phyloP scores from a whole-genome alignment of 495 filamentous ascomycete genomes.

The Evansstolkia leycettana region DNA sequence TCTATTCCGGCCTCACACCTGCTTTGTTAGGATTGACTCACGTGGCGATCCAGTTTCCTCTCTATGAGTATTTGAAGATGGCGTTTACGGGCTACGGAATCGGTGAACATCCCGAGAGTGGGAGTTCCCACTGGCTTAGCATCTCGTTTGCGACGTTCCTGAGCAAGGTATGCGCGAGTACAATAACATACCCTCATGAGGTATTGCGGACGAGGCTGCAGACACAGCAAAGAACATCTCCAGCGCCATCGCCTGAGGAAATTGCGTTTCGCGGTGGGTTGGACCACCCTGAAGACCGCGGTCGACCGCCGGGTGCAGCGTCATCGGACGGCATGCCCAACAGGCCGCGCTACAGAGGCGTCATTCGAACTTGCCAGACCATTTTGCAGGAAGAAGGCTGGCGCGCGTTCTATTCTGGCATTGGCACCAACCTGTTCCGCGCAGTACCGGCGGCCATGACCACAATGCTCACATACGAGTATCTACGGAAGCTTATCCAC shows the following conservation, averaged over 20 bases:
- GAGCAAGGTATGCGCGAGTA: slow-evolving; percentile 89
- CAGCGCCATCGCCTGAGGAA: slow-evolving; percentile 33
- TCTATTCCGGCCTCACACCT: slow-evolving; percentile 91
- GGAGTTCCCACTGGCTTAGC: slow-evolving; percentile 54
- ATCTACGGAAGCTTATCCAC: slow-evolving; percentile 49
- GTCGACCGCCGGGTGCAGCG: slow-evolving; percentile 31
- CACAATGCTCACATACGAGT: slow-evolving; percentile 95
- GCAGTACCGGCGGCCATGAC: slow-evolving; percentile 92
- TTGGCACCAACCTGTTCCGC: slow-evolving; percentile 95
- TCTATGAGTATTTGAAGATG: slow-evolving; percentile 88
- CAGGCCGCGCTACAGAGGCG: slow-evolving; percentile 63
- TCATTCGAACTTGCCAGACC: slow-evolving; percentile 68
- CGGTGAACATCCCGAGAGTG: slow-evolving; percentile 51
- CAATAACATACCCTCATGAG: slow-evolving; percentile 94
- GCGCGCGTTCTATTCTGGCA: slow-evolving; percentile 92
- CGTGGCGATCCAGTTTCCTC: slow-evolving; percentile 94
- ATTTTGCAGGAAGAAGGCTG: slow-evolving; percentile 90
- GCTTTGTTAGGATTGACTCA: slow-evolving; percentile 87
- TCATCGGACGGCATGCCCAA: slow-evolving; percentile 46
- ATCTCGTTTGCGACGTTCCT: slow-evolving; percentile 83
- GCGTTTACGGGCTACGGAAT: slow-evolving; percentile 80
- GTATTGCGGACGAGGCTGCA: slow-evolving; percentile 84
- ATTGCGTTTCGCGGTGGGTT: slow-evolving; percentile 55
- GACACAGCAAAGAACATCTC: slow-evolving; percentile 57
- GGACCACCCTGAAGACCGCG: slow-evolving; percentile 28